A percentile compares a stretch with the other conserved stretches of the same genome.
Evolutionary conservation across 2,329 filamentous ascomycete species (phyloP).

Genomic region (Coniochaeta sp.): DNA sequence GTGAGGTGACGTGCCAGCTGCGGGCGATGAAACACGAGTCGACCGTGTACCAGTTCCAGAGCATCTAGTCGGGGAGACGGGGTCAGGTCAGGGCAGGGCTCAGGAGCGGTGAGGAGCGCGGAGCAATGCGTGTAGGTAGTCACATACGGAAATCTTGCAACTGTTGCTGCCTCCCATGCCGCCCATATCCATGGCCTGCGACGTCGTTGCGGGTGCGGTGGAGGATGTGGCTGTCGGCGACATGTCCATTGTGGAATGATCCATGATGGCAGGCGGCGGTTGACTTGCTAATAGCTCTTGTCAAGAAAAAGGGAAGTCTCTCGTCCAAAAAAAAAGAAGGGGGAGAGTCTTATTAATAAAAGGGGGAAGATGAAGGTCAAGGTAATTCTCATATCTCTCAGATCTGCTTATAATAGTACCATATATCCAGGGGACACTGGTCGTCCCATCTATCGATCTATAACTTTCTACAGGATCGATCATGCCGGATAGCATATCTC

Average conservation of each 20-base stretch:
- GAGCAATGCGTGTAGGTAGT: conserved; percentile 16
- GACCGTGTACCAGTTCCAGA: conserved; percentile 73
- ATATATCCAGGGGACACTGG: too few relatives aligned
- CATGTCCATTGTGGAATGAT: conserved; percentile 8
- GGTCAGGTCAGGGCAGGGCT: not conserved
- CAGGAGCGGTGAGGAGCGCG: conserved; percentile 1
- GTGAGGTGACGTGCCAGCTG: conserved; percentile 63
- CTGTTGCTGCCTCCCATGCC: conserved; percentile 10
- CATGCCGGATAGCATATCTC: too few relatives aligned
- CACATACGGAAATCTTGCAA: conserved; percentile 35
- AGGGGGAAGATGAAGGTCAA: not conserved
- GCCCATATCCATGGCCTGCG: conserved; percentile 18
- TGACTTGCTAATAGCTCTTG: not conserved
- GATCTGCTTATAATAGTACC: too few relatives aligned
- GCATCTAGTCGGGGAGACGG: too few relatives aligned
- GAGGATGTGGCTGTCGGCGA: conserved; percentile 9
- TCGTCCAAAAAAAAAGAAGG: too few relatives aligned
- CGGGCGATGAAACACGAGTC: conserved; percentile 65
- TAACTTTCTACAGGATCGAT: too few relatives aligned
- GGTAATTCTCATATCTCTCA: too few relatives aligned
- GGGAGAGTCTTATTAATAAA: too few relatives aligned
- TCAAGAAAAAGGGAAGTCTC: not conserved
- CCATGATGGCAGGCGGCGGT: not conserved
- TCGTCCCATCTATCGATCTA: not conserved
- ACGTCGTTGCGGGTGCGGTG: conserved; percentile 7